Conservation (phyloP, 2,329 filamentous ascomycete genomes). For the Penicillium sp. region DNA sequence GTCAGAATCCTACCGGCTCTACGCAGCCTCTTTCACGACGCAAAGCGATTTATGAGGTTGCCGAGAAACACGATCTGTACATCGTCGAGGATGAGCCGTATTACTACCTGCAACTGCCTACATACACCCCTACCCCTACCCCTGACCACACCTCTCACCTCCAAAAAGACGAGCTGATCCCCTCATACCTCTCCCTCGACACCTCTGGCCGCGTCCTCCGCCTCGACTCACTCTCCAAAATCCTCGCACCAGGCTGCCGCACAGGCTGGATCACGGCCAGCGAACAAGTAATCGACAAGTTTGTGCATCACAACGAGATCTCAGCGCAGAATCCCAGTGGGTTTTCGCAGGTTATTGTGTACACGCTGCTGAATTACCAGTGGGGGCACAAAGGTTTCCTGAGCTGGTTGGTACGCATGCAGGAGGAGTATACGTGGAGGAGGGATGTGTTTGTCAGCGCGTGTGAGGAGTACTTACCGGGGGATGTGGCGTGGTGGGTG, state of each 20-base stretch:
- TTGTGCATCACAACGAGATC: too few species aligned
- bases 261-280: slow-evolving; percentile 86
- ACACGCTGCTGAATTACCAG: too few species aligned
- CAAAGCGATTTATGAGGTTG: slow-evolving; percentile 69
- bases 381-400: too few species aligned
- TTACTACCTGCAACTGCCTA: slow-evolving; percentile 83
- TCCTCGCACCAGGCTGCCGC: slow-evolving; percentile 80
- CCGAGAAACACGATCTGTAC: slow-evolving; percentile 77
- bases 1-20: neutral
- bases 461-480: too few species aligned
- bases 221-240: slow-evolving; percentile 92
- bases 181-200: slow-evolving; percentile 51
- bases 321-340: too few species aligned
- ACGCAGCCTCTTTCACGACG: slow-evolving; percentile 49
- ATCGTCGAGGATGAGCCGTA: slow-evolving; percentile 94
- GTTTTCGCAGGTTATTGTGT: too few species aligned
- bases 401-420: too few species aligned
- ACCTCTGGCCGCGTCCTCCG: slow-evolving; percentile 81
- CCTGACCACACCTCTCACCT: too few species aligned
- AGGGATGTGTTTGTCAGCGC: too few species aligned
- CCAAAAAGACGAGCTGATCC: too few species aligned
- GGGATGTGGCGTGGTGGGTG: too few species aligned
- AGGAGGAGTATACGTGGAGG: too few species aligned
- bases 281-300: slow-evolving; percentile 30
- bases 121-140: slow-evolving; percentile 55